Base-by-base conservation (phyloP, 768 basidiomycete species). In the Mycena pura region DNA sequence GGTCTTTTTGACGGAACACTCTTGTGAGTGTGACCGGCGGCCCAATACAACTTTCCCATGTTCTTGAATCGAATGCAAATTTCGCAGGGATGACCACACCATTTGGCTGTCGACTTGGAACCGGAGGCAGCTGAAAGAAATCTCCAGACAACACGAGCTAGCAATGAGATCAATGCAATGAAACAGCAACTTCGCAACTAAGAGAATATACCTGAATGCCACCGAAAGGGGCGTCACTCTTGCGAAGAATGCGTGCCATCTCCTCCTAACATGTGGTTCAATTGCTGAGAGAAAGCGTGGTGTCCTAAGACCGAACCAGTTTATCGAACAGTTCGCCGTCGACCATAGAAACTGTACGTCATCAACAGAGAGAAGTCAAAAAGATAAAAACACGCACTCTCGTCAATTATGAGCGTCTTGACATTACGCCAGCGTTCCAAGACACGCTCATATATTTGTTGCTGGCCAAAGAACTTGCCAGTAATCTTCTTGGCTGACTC, bases 91-190 rank as follows among this genome's bases (percentile, higher is more conserved):
- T 78, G 11, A 81, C 59, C 64, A 82, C 82, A 47, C 85, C 77
- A 68, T 77, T 71, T n/a, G n/a, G n/a, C 74, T 82, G 68, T 65
- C 81, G 74, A 31, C 77, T 78, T 13, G 83, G 79, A 0, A 96
- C 92, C 1, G 95, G 95, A 10, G 95, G 95, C 0, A 97, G 80
- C 73, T 97, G 94, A 70, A 87, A 95, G 73, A 96, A 96, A 70
- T 97, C 95, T 7, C 95, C 95, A 8, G 90, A 93, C 5, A 95
- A 77, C 31, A 92, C 81, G 51, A 95, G 84, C 90, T 95, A n/a
- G n/a, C n/a, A n/a, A n/a, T n/a, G n/a, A n/a, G n/a, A n/a, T n/a
- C n/a, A n/a, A n/a, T n/a, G n/a, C n/a, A n/a, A n/a, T n/a, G n/a
- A n/a, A n/a, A n/a, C n/a, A n/a, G n/a, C n/a, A n/a, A n/a, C n/a